phyloP scores from a whole-genome alignment of 1,139 yeast genomes.

The Candida gigantensis region DNA sequence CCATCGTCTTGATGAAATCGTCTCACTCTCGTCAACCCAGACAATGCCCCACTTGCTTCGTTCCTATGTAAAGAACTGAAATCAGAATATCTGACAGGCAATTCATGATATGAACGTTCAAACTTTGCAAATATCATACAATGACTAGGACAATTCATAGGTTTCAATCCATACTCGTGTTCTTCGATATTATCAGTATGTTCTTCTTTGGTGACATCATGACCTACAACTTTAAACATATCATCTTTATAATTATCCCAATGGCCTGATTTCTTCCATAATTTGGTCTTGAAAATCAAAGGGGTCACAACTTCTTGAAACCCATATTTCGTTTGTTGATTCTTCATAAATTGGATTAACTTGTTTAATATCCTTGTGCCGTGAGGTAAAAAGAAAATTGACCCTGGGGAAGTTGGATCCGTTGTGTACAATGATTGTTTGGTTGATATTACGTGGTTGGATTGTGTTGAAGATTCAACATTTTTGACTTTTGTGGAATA shows the following conservation, averaged over 20 bases:
- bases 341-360: slow-evolving; percentile 76
- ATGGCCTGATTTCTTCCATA: slow-evolving; percentile 94
- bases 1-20: slow-evolving; percentile 99
- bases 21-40: slow-evolving; percentile 93
- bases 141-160: slow-evolving; percentile 99
- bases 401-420: slow-evolving; percentile 83
- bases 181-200: slow-evolving; percentile 19
- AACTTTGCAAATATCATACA: slow-evolving; percentile 81
- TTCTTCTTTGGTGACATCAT: slow-evolving; percentile 38
- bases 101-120: slow-evolving; percentile 84
- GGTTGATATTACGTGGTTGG: slow-evolving; percentile 53
- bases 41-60: slow-evolving; percentile 91
- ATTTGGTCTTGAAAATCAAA: slow-evolving; percentile 74
- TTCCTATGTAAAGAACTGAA: slow-evolving; percentile 94
- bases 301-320: slow-evolving; percentile 95
- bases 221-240: slow-evolving; percentile 79
- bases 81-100: slow-evolving; percentile 89
- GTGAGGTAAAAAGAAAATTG: slow-evolving; percentile 85
- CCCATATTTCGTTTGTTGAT: slow-evolving; percentile 79
- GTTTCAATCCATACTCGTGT: slow-evolving; percentile 81
- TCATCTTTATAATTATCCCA: slow-evolving; percentile 95
- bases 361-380: slow-evolving; percentile 86
- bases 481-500: slow-evolving; percentile 9
- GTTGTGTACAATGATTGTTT: slow-evolving; percentile 75
- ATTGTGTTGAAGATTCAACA: slow-evolving; percentile 32